Base-by-base conservation (phyloP, 2,329 filamentous ascomycete genomes). In the Stenocarpella maydis region DNA sequence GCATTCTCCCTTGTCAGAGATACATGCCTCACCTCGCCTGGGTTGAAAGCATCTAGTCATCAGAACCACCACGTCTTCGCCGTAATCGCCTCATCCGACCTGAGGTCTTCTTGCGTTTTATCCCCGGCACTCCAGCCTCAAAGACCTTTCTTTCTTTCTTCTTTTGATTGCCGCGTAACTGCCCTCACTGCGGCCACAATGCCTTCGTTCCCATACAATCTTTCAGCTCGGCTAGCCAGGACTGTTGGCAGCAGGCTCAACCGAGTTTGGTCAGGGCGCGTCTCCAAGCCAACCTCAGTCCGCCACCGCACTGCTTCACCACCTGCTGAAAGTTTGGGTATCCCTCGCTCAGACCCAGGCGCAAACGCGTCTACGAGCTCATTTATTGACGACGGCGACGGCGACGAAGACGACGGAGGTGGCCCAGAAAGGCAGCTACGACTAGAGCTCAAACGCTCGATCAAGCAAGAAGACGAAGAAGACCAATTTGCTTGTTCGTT, bases 401-500 rank as follows among this genome's bases (percentile, higher is more conserved):
- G 37, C 4, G 31, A 34, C 4, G 31, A 34, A 9, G 50, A 31
- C n/a, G 52, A 49, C 31, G 26, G 41, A 8, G 43, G 28, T 26
- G 28, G 31, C 19, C 31, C 41, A 9, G 52, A 58, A 6, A 28
- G 39, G 26, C 65, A 58, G 21, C 21, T 39, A 3, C 34, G 39
- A 50, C 19, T 37, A 9, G n/a, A 67, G 17, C 9, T 49, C n/a
- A 21, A 58, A 31, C 53, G 43, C 10, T 10, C 41, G 21, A 65
- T 71, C 21, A 71, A 71, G 9, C 54, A 69, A 55, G 70, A 71
- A 65, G 37, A 52, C 9, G 34, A 49, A 4, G 55, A 65, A 15
- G 63, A 65, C 1, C 31, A 17, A 28, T n/a, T 58, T 21, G 15
- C 54, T 58, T 43, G 28, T 21, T 19, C 41, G 10, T 34, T 50